These are phyloP conservation scores for Penicillium freii DNA, from an alignment of 2,329 filamentous ascomycete species.

Conservation along the genomic window DNA sequence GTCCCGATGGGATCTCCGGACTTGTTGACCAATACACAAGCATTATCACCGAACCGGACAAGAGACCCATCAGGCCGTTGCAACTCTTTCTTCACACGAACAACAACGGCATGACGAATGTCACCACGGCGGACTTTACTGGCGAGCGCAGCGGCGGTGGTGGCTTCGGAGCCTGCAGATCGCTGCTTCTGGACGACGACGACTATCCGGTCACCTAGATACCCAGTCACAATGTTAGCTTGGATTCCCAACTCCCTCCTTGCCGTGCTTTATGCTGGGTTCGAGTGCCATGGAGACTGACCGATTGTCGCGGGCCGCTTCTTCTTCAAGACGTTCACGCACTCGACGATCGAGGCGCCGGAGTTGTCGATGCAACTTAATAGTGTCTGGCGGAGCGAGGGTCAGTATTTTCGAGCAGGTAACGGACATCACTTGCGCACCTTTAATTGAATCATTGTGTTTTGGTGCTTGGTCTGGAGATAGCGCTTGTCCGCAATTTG, in stretches of 20 bases:
- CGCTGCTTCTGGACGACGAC: slow-evolving; percentile 97
- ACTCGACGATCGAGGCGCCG: slow-evolving; percentile 94
- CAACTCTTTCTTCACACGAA: slow-evolving; percentile 83
- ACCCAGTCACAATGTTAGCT: neutral
- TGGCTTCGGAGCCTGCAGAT: slow-evolving; percentile 67
- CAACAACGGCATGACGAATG: slow-evolving; percentile 92
- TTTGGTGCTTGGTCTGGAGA: slow-evolving; percentile 32
- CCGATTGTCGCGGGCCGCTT: slow-evolving; percentile 83
- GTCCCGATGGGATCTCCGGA: slow-evolving; percentile 91
- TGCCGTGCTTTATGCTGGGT: neutral
- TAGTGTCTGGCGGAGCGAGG: slow-evolving; percentile 65
- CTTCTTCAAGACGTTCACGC: slow-evolving; percentile 86
- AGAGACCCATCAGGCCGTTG: slow-evolving; percentile 85
- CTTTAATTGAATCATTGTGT: slow-evolving; percentile 90
- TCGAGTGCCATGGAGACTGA: slow-evolving; percentile 45
- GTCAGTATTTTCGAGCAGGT: neutral
- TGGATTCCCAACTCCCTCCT: neutral
- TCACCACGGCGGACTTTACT: slow-evolving; percentile 97
- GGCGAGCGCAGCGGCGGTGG: slow-evolving; percentile 70
- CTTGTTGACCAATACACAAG: slow-evolving; percentile 96
- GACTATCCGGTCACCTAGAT: slow-evolving; percentile 86
- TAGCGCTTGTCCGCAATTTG: slow-evolving; percentile 23
- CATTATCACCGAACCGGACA: slow-evolving; percentile 95
- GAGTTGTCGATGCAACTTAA: slow-evolving; percentile 99
- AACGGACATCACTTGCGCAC: slow-evolving; percentile 33